phyloP scores from a whole-genome alignment of 2,329 filamentous ascomycete species.

The Xylogone sp. region DNA sequence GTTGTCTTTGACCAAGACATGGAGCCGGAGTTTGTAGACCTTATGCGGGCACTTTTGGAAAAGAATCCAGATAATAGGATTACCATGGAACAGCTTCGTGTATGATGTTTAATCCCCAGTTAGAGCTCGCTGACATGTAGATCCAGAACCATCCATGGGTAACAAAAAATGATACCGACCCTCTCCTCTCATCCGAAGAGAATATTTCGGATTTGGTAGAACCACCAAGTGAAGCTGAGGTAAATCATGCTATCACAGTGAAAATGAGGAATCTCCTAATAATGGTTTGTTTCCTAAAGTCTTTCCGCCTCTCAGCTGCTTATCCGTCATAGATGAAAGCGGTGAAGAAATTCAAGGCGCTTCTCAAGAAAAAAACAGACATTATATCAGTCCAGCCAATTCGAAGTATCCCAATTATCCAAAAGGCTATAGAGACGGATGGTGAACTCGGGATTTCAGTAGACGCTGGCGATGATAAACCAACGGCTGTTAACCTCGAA shows the following conservation, averaged over 20 bases:
- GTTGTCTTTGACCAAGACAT: conserved; percentile 59
- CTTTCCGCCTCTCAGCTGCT: conserved; percentile 2
- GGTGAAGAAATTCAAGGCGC: conserved; percentile 79
- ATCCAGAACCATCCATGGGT: conserved; percentile 87
- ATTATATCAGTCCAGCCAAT: conserved; percentile 58
- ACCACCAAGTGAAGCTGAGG: conserved; percentile 82
- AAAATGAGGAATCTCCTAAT: conserved; percentile 84
- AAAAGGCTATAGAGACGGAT: too few species aligned
- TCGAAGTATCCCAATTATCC: conserved; percentile 40
- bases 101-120: conserved; percentile 40
- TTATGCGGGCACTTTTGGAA: conserved; percentile 72
- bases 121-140: conserved; percentile 6
- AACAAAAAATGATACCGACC: conserved; percentile 73
- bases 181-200: conserved; percentile 74
- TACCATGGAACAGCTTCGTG: conserved; percentile 75
- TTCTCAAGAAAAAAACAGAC: conserved; percentile 53
- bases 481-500: too few species aligned
- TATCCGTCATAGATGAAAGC: conserved; percentile 68
- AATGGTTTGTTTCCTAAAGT: conserved; percentile 53
- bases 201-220: conserved; percentile 81
- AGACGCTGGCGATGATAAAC: too few species aligned
- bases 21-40: conserved; percentile 66
- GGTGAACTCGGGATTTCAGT: too few species aligned
- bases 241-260: conserved; percentile 84
- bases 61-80: conserved; percentile 85